Conservation (phyloP, 2,329 filamentous ascomycete genomes). For the Cladosporium sp. region DNA sequence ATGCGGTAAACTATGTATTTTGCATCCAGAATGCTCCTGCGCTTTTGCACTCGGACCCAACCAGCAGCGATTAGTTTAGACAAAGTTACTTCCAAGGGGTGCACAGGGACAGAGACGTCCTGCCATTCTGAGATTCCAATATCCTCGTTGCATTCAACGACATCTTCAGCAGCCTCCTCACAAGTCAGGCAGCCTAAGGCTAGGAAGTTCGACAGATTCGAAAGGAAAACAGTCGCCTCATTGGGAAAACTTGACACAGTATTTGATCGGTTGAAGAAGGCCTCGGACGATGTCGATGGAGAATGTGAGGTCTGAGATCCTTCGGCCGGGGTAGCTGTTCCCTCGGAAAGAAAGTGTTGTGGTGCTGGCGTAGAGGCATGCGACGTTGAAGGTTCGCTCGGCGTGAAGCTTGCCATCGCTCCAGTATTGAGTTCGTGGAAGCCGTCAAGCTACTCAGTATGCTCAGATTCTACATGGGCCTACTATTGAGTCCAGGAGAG, state of each 20-base stretch:
- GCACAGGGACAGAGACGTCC: background rate
- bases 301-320: background rate
- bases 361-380: background rate
- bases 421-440: too few relatives aligned
- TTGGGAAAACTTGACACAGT: background rate
- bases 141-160: background rate
- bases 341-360: background rate
- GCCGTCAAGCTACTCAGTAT: background rate
- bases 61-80: conserved; percentile 17
- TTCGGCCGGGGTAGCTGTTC: background rate
- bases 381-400: background rate
- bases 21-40: conserved; percentile 1
- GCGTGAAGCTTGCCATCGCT: background rate
- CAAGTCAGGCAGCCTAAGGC: conserved; percentile 23
- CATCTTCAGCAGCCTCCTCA: conserved; percentile 10
- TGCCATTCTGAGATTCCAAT: background rate
- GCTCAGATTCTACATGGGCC: background rate
- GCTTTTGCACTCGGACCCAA: conserved; percentile 20
- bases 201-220: conserved; percentile 22
- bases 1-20: conserved; percentile 20
- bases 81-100: conserved; percentile 9
- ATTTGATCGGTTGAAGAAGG: too few relatives aligned
- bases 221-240: conserved; percentile 1
- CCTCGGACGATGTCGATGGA: background rate
- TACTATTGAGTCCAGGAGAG: background rate